Percentiles rank a stretch among this genome's conserved stretches.
Conservation (phyloP, 768 basidiomycete species). For the Boletus rufocinnamomeus region DNA sequence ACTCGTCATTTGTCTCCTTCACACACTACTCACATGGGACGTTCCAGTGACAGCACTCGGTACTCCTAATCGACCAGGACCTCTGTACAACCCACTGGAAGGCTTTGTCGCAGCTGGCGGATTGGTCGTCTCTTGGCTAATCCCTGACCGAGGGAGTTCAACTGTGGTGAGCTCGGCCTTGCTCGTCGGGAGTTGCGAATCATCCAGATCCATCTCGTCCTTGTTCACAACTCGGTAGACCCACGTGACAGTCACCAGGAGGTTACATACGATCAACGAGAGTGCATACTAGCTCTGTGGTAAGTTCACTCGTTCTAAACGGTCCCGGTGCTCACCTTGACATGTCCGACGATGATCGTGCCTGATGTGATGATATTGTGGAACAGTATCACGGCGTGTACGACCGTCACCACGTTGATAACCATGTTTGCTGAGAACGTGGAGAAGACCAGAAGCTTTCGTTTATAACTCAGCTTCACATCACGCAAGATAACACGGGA, state of each 20-base stretch:
- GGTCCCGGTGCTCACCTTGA: conserved; percentile 6
- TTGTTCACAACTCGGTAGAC: not conserved
- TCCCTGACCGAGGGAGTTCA: not conserved
- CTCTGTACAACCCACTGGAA: conserved; percentile 1
- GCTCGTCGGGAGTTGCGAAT: not conserved
- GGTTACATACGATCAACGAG: not conserved
- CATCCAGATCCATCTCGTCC: not conserved
- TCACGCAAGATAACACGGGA: conserved; percentile 3
- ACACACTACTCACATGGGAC: not conserved
- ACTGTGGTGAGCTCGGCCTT: not conserved
- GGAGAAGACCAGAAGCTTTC: not conserved
- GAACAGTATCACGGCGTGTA: not conserved
- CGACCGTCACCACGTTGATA: not conserved
- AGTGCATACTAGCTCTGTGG: not conserved
- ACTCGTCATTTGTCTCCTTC: not conserved
- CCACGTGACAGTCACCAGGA: not conserved
- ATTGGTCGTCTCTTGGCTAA: not conserved
- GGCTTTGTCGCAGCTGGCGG: conserved; percentile 1
- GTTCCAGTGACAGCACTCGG: not conserved
- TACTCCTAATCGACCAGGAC: not conserved
- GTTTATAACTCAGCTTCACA: not conserved
- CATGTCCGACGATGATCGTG: not conserved
- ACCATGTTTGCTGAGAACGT: not conserved
- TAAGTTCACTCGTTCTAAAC: not conserved
- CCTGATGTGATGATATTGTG: not conserved